A percentile compares a stretch with the other conserved stretches of the same genome.
phyloP scores from a whole-genome alignment of 345 rosid genomes.

The Corchorus capsularis region DNA sequence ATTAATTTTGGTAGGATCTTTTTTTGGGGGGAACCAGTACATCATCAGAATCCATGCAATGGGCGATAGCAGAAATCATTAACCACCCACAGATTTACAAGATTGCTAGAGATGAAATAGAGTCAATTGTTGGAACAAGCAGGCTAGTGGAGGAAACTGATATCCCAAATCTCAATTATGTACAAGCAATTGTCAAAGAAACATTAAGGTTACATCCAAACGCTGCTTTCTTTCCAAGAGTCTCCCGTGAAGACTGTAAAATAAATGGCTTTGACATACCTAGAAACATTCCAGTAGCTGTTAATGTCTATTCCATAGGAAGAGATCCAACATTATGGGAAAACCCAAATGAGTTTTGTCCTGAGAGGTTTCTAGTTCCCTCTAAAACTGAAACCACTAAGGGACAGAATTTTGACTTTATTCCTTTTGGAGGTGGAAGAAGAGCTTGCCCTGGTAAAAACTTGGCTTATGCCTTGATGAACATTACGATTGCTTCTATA shows the following conservation, averaged over 20 bases:
- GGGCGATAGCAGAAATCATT: slow-evolving; percentile 41
- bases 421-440: slow-evolving; percentile 40
- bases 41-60: slow-evolving; percentile 35
- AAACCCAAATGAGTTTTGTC: slow-evolving; percentile 28
- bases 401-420: slow-evolving; percentile 24
- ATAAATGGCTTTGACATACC: slow-evolving; percentile 38
- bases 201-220: slow-evolving; percentile 36
- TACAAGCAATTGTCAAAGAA: slow-evolving; percentile 40
- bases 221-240: slow-evolving; percentile 26
- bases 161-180: slow-evolving; percentile 27
- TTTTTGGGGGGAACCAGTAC: slow-evolving; percentile 37
- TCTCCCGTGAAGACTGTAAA: slow-evolving; percentile 24
- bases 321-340: slow-evolving; percentile 41
- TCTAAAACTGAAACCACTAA: not conserved
- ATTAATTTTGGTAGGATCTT: slow-evolving; percentile 27
- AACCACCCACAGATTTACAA: slow-evolving; percentile 34
- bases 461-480: slow-evolving; percentile 26
- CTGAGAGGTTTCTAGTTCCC: slow-evolving; percentile 36
- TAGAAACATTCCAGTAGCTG: slow-evolving; percentile 23
- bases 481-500: slow-evolving; percentile 24
- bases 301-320: slow-evolving; percentile 39
- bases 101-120: slow-evolving; percentile 37
- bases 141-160: slow-evolving; percentile 37
- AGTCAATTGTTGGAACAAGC: slow-evolving; percentile 28
- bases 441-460: slow-evolving; percentile 35